phyloP scores from a whole-genome alignment of 2,329 filamentous ascomycete species.

The Fusarium beomiforme region DNA sequence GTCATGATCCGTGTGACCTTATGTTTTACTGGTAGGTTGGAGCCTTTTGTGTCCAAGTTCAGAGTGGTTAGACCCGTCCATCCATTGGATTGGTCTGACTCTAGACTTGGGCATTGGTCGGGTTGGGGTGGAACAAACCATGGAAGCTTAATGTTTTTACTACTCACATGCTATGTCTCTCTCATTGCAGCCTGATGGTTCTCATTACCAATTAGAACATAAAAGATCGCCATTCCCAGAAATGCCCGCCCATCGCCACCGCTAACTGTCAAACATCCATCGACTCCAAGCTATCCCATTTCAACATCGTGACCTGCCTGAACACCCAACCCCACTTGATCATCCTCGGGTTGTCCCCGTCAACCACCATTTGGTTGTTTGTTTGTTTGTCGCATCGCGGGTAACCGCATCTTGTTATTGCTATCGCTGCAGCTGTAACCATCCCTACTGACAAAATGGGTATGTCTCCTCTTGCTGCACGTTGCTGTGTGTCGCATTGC shows the following conservation, averaged over 20 bases:
- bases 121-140: slow-evolving; percentile 25
- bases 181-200: slow-evolving; percentile 13
- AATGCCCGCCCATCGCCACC: slow-evolving; percentile 1
- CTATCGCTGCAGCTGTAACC: background rate
- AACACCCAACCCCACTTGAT: slow-evolving; percentile 15
- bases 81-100: slow-evolving; percentile 6
- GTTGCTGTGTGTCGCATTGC: slow-evolving; percentile 13
- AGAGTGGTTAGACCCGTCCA: slow-evolving; percentile 5
- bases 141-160: slow-evolving; percentile 25
- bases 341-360: slow-evolving; percentile 14
- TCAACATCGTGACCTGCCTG: slow-evolving; percentile 20
- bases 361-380: slow-evolving; percentile 8
- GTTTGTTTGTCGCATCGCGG: slow-evolving; percentile 9
- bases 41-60: slow-evolving; percentile 9
- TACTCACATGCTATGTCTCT: background rate
- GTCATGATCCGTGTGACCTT: slow-evolving; percentile 37
- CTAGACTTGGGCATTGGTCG: slow-evolving; percentile 21
- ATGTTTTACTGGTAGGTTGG: slow-evolving; percentile 2
- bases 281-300: slow-evolving; percentile 8
- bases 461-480: slow-evolving; percentile 27
- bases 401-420: slow-evolving; percentile 17
- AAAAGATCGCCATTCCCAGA: slow-evolving; percentile 36
- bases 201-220: slow-evolving; percentile 15
- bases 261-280: slow-evolving; percentile 15
- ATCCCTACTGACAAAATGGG: slow-evolving; percentile 32